Evolutionary conservation across 139 green algal species (phyloP), one percentile per base, ranked within the genome.

Genomic region (Chlamydomonas sp.): DNA sequence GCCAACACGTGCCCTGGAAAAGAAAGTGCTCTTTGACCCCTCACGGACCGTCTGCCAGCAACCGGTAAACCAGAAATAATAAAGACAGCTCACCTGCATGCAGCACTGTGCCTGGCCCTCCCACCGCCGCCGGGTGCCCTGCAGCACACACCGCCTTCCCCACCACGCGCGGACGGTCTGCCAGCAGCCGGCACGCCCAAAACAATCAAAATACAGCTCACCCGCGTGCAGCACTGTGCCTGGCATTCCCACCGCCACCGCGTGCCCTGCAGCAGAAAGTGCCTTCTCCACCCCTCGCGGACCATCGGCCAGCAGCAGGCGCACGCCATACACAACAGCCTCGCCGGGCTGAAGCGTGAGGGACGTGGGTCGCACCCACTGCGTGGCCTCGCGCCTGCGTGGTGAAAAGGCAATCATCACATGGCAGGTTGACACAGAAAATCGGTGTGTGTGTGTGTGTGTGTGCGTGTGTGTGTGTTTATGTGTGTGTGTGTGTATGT

Each of bases 181-280:
- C n/a, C n/a, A n/a, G n/a, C n/a, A n/a, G n/a, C n/a, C n/a, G n/a
- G n/a, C n/a, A n/a, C n/a, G n/a, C n/a, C n/a, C n/a, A n/a, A n/a
- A n/a, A n/a, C n/a, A n/a, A n/a, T n/a, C n/a, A n/a, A n/a, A n/a
- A n/a, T n/a, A n/a, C n/a, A n/a, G n/a, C n/a, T n/a, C n/a, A n/a
- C n/a, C 50, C 5, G 67, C 54, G 26, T 73, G 67, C 3, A 73
- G 34, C 2, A 67, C 35, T 2, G 67, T 43, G n/a, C 67, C 67
- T 35, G 67, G 67, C 54, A 73, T 34, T 3, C 35, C 67, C 28
- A 66, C 37, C 5, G 58, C 50, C 22, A 73, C 67, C 13, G 67
- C 54, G 37, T 67, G 67, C 6, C 67, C 67, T 26, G 67, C 67
- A 31, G 67, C 67, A 4, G 58, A 26, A 5, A 72, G 66, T 3